These are phyloP conservation scores for Coemansia sp. DNA, from an alignment of 192 early-diverging fungal genomes.

Conservation along the genomic window DNA sequence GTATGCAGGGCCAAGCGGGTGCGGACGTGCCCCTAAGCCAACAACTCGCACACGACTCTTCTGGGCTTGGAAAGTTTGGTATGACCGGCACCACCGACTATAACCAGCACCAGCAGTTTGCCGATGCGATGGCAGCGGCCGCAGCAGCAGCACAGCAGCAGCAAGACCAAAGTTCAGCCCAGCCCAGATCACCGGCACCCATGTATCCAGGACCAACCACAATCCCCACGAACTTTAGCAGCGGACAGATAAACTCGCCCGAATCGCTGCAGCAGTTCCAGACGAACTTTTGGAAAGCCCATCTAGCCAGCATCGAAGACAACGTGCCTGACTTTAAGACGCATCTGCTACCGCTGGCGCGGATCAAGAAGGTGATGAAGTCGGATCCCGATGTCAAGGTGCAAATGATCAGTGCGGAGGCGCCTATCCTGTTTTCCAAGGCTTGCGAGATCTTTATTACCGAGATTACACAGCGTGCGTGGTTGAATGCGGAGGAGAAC, in stretches of 20 bases:
- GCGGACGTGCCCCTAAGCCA: slow-evolving; percentile 22
- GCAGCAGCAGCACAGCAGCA: slow-evolving; percentile 23
- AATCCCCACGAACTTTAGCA: slow-evolving; percentile 53
- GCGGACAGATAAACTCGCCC: slow-evolving; percentile 49
- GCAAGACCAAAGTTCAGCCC: slow-evolving; percentile 2
- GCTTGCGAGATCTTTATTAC: slow-evolving; percentile 98
- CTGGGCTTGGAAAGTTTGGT: slow-evolving; percentile 35
- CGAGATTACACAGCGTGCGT: slow-evolving; percentile 80
- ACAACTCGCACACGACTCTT: slow-evolving; percentile 17
- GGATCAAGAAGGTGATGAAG: slow-evolving; percentile 99
- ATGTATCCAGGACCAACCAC: slow-evolving; percentile 52
- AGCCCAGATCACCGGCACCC: slow-evolving; percentile 35
- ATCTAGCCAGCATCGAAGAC: slow-evolving; percentile 64
- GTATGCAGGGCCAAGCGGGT: slow-evolving; percentile 17
- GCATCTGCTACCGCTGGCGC: slow-evolving; percentile 86
- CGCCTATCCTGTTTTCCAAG: slow-evolving; percentile 92
- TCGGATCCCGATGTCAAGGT: slow-evolving; percentile 94
- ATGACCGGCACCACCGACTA: slow-evolving; percentile 12
- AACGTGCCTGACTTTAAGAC: slow-evolving; percentile 85
- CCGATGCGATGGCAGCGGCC: slow-evolving; percentile 42
- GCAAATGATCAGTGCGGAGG: slow-evolving; percentile 77
- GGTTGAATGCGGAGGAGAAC: slow-evolving; percentile 94
- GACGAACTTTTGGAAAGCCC: slow-evolving; percentile 67
- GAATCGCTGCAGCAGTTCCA: slow-evolving; percentile 53
- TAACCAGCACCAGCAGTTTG: slow-evolving; percentile 43